Conservation (phyloP, 2,329 filamentous ascomycete species). For the Stagonosporopsis vannaccii region DNA sequence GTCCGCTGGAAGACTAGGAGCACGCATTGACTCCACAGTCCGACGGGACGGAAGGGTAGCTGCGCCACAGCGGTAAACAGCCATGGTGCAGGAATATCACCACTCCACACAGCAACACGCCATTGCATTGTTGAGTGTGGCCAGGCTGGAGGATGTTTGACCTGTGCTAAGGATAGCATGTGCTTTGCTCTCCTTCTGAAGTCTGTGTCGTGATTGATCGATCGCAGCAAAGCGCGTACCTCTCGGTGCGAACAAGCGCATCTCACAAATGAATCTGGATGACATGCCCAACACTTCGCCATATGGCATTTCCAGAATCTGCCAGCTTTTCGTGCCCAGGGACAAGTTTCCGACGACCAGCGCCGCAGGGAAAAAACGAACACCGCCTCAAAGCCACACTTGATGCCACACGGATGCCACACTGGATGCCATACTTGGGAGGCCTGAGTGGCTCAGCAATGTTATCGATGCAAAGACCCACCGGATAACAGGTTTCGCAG, state of each 20-base stretch:
- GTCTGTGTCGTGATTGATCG: neutral
- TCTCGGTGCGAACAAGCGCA: neutral
- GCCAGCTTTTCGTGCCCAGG: neutral
- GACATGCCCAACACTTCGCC: neutral
- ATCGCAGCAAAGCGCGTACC: too few relatives aligned
- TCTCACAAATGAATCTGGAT: neutral
- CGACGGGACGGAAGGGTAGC: slow-evolving; percentile 13
- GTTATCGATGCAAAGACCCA: neutral
- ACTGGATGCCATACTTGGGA: neutral
- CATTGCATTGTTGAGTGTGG: neutral
- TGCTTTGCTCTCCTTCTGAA: neutral
- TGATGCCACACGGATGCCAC: slow-evolving; percentile 5
- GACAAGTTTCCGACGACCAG: neutral
- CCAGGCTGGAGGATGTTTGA: neutral
- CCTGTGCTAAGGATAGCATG: neutral
- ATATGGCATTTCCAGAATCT: neutral
- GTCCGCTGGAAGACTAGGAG: neutral
- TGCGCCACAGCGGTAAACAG: slow-evolving; percentile 34
- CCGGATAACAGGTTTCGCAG: neutral
- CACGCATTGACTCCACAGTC: neutral
- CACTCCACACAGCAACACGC: neutral
- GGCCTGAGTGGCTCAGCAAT: slow-evolving; percentile 14
- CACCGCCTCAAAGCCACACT: neutral
- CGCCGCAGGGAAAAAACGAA: neutral
- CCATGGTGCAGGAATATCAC: slow-evolving; percentile 15